Percentiles rank a stretch among this genome's conserved stretches.
Conservation (phyloP, 2,329 filamentous ascomycete species). For the Drechslerella stenobrocha region DNA sequence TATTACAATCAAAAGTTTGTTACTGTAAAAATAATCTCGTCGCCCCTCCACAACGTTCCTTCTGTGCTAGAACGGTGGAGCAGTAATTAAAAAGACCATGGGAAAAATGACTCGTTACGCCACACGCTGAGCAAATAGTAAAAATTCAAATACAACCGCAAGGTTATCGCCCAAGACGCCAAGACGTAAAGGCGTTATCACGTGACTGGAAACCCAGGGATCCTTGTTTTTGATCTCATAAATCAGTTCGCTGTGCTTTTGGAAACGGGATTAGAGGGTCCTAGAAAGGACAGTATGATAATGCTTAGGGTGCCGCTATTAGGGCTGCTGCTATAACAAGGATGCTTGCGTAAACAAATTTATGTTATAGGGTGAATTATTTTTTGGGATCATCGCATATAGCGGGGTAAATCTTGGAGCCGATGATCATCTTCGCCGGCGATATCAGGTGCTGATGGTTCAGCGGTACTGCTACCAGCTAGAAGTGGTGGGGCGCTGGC, state of each 20-base stretch:
- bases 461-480: conserved; percentile 50
- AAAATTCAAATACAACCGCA: conserved; percentile 2
- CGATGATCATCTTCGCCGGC: conserved; percentile 23
- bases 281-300: too few species aligned
- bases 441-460: conserved; percentile 49
- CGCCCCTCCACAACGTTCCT: too few species aligned
- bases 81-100: too few species aligned
- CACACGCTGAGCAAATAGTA: conserved; percentile 10
- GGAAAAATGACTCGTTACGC: conserved; percentile 19
- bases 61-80: too few species aligned
- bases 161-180: conserved; percentile 5
- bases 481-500: conserved; percentile 64
- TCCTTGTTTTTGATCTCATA: too few species aligned
- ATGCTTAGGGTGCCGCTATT: too few species aligned
- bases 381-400: conserved; percentile 18
- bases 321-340: too few species aligned
- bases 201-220: too few species aligned
- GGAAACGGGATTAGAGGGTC: too few species aligned
- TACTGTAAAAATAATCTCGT: not conserved
- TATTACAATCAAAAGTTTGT: not conserved
- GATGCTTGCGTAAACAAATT: too few species aligned
- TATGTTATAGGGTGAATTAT: too few species aligned
- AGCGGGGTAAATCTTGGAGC: conserved; percentile 33
- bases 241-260: too few species aligned
- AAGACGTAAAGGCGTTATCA: not conserved